These are phyloP conservation scores for Sanghuangporus weigelae DNA, from an alignment of 1,284 basidiomycete genomes.

Conservation along the genomic window DNA sequence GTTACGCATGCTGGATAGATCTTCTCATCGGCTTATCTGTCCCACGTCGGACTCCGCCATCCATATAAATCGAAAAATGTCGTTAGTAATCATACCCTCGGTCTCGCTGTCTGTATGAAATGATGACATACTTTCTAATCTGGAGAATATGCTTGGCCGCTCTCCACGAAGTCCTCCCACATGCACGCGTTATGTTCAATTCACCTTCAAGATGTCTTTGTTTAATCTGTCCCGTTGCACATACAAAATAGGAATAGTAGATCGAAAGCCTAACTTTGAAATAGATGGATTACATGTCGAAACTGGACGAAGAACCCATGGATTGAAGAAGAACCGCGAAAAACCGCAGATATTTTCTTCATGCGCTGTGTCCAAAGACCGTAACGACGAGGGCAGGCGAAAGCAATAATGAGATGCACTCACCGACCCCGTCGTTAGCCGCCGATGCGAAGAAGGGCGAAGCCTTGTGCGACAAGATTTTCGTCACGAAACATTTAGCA, in stretches of 20 bases:
- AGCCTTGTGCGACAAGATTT: constrained; percentile 59
- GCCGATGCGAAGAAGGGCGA: constrained; percentile 80
- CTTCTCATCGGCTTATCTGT: constrained; percentile 45
- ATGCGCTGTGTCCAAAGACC: constrained; percentile 42
- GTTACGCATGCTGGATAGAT: background rate
- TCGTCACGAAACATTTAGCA: constrained; percentile 76
- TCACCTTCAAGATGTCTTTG: constrained; percentile 88
- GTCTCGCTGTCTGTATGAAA: background rate
- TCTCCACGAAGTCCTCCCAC: constrained; percentile 63
- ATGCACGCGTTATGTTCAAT: constrained; percentile 76
- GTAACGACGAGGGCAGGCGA: constrained; percentile 1
- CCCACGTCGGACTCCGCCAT: constrained; percentile 83
- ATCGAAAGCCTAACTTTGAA: constrained; percentile 66
- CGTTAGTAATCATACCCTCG: background rate
- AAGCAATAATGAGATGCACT: constrained; percentile 25
- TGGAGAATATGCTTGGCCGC: constrained; percentile 71
- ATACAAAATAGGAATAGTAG: constrained; percentile 83
- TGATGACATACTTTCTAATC: constrained; percentile 49
- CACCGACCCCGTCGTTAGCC: constrained; percentile 77
- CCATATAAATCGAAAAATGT: constrained; percentile 69
- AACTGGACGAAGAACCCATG: constrained; percentile 74
- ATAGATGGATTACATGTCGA: constrained; percentile 75
- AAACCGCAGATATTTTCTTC: constrained; percentile 66
- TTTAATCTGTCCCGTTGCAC: constrained; percentile 84
- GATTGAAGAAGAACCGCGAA: no score